Base-by-base conservation (phyloP, 441 rosid genomes). In the Breynia disticha region DNA sequence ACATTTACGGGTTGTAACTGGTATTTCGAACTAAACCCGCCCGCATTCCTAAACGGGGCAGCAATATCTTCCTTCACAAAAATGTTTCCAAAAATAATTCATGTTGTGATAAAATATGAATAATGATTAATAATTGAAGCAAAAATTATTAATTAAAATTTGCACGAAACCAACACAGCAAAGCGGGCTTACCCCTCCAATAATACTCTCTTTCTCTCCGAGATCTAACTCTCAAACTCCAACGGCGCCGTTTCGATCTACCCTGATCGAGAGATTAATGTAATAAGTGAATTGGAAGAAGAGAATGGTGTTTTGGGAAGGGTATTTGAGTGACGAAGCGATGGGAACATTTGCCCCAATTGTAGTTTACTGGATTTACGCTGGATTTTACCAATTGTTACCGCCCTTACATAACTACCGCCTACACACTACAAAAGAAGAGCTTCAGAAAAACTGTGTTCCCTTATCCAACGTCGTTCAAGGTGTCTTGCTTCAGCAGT, bases 291-390 rank as follows among this genome's bases (percentile, higher is more conserved):
- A 5, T 37, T 41, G 4, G 44, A 41, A 3, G 13, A 41, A 41
- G 10, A 41, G n/a, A 41, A 84, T 84, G 91, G 83, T 78, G 64
- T 75, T 84, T 54, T 84, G 85, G 91, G 91, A 84, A 64, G 79
- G 76, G 16, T 81, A 81, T 53, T 68, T 61, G 55, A 84, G 82
- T 65, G 93, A 84, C 52, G 88, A 79, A 67, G 68, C 73, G 62
- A 78, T 79, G 84, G 84, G 86, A 28, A 84, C 81, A 4, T 68
- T 82, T 68, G 86, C 84, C 48, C 93, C 88, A 7, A 68, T 82
- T 42, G 73, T 78, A 47, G 76, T 82, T 39, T 82, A 84, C 61
- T 84, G 88, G 93, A 52, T 84, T 48, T 82, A 79, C 46, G 82
- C 93, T 1, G 84, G 88, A 18, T 61, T 79, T 56, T 84, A 82